Conservation (phyloP, 2,329 filamentous ascomycete species). For the Paraphaeosphaeria minitans region DNA sequence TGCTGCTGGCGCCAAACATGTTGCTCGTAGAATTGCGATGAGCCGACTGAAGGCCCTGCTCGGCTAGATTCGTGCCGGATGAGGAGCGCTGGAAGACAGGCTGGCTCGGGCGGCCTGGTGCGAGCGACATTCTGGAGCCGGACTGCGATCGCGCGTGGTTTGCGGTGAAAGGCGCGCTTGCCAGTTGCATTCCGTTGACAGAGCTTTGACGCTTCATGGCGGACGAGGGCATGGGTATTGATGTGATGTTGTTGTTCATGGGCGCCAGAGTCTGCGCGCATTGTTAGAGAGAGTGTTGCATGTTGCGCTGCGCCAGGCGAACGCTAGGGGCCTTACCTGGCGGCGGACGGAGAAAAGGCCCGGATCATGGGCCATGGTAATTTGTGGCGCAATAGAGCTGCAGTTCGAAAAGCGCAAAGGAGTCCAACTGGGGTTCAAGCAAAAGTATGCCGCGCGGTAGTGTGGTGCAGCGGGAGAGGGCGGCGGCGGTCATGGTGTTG, state of each 20-base stretch:
- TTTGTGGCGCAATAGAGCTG: constrained; percentile 14
- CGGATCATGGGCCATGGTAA: constrained; percentile 44
- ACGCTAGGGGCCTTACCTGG: constrained; percentile 67
- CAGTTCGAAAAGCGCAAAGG: background rate
- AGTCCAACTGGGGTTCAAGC: background rate
- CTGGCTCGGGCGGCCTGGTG: constrained; percentile 77
- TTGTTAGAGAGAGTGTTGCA: constrained; percentile 19
- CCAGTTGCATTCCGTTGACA: constrained; percentile 64
- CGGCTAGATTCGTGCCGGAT: constrained; percentile 78
- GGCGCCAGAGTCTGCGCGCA: constrained; percentile 76
- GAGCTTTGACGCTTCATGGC: constrained; percentile 93
- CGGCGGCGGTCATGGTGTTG: constrained; percentile 23
- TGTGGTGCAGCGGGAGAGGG: constrained; percentile 6
- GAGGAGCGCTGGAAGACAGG: constrained; percentile 86
- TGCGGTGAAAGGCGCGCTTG: constrained; percentile 62
- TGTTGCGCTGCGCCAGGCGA: constrained; percentile 20
- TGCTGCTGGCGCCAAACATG: constrained; percentile 56
- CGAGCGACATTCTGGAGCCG: constrained; percentile 82
- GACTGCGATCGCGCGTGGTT: constrained; percentile 83
- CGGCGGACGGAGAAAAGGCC: constrained; percentile 91
- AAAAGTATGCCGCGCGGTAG: background rate
- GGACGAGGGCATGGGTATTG: constrained; percentile 88
- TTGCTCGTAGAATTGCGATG: constrained; percentile 81
- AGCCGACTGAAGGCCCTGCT: constrained; percentile 80
- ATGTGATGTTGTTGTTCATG: constrained; percentile 76